Evolutionary conservation across 768 basidiomycete species (phyloP).

Genomic region (Suillus discolor): DNA sequence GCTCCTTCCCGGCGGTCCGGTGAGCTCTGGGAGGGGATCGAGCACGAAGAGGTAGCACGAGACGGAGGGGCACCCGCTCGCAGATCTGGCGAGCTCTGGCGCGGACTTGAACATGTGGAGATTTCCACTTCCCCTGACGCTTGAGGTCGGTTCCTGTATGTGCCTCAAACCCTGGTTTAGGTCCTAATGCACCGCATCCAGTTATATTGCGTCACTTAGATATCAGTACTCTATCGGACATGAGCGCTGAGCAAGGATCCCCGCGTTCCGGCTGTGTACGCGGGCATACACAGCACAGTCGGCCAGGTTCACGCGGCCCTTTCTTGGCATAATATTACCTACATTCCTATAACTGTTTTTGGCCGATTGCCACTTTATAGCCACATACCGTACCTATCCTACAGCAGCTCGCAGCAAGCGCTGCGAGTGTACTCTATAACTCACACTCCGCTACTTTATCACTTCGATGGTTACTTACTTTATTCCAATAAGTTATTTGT

Average conservation of each 20-base stretch:
- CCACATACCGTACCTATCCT: background rate
- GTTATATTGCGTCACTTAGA: background rate
- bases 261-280: background rate
- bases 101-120: conserved; percentile 2
- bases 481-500: background rate
- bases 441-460: background rate
- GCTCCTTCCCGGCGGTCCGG: background rate
- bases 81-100: conserved; percentile 5
- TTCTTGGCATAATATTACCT: background rate
- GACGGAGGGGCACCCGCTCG: background rate
- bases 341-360: background rate
- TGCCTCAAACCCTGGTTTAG: background rate
- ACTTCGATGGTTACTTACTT: background rate
- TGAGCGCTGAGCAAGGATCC: background rate
- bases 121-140: background rate
- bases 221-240: background rate
- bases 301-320: background rate
- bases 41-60: background rate
- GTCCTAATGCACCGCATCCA: background rate
- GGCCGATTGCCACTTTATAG: background rate
- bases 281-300: background rate
- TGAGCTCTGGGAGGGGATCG: background rate
- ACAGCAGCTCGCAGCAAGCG: background rate
- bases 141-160: conserved; percentile 3
- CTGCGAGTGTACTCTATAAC: background rate